phyloP scores from a whole-genome alignment of 169 alveolate genomes.

The Plasmodium gonderi region DNA sequence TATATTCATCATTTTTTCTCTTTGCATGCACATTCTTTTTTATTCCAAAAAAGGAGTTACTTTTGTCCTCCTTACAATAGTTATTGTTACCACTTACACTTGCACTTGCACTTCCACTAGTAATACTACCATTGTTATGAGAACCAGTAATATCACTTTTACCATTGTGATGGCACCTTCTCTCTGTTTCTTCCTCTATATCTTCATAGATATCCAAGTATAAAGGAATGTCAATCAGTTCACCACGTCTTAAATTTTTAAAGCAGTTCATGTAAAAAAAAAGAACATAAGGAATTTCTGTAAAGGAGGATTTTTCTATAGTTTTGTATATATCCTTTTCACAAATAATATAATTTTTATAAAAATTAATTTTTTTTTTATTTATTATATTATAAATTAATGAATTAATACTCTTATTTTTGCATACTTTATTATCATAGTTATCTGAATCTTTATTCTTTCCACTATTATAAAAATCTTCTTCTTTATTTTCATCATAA shows the following conservation, averaged over 20 bases:
- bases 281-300: constrained; percentile 89
- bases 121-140: constrained; percentile 38
- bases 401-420: constrained; percentile 10
- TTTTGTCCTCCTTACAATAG: background rate
- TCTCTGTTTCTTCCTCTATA: constrained; percentile 54
- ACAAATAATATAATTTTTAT: constrained; percentile 65
- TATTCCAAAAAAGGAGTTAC: background rate
- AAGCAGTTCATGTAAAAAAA: constrained; percentile 89
- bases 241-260: constrained; percentile 91
- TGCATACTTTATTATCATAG: constrained; percentile 13
- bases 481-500: background rate
- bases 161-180: constrained; percentile 34
- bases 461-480: background rate
- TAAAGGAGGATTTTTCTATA: constrained; percentile 85
- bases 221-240: constrained; percentile 90
- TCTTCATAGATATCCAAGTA: constrained; percentile 85
- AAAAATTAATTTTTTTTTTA: constrained; percentile 49
- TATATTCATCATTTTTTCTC: background rate
- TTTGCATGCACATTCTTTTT: constrained; percentile 3
- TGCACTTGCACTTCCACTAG: background rate
- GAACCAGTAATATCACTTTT: constrained; percentile 35
- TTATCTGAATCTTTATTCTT: constrained; percentile 60
- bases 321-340: constrained; percentile 82
- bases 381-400: background rate
- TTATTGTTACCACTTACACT: background rate